Conservation (phyloP, 768 basidiomycete genomes). For the Leucocoprinus leucothites region DNA sequence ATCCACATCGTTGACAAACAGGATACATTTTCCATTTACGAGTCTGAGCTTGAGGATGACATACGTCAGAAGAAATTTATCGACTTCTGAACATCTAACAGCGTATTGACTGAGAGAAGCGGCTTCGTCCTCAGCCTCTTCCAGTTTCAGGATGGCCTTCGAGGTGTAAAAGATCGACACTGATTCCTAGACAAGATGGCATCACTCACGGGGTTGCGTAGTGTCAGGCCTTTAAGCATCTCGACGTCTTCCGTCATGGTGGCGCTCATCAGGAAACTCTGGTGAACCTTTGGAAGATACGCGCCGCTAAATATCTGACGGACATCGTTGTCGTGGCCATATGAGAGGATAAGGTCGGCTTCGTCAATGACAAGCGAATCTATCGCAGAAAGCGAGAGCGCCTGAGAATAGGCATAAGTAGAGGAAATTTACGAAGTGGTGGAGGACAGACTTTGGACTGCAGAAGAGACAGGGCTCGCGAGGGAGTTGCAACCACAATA, state of each 20-base stretch:
- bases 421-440: neutral
- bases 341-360: conserved; percentile 94
- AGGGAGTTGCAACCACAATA: conserved; percentile 37
- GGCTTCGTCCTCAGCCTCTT: conserved; percentile 83
- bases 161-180: neutral
- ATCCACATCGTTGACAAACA: conserved; percentile 96
- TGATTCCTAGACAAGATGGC: neutral
- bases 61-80: conserved; percentile 96
- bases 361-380: conserved; percentile 95
- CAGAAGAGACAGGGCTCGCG: conserved; percentile 29
- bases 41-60: conserved; percentile 96
- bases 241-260: conserved; percentile 98
- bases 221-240: conserved; percentile 78
- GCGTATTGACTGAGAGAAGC: conserved; percentile 83
- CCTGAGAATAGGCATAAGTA: neutral
- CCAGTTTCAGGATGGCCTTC: conserved; percentile 76
- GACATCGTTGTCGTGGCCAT: conserved; percentile 92
- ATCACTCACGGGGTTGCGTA: conserved; percentile 78
- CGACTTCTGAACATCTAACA: conserved; percentile 84
- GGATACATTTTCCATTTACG: conserved; percentile 91
- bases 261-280: conserved; percentile 95
- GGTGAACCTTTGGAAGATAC: conserved; percentile 78
- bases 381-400: conserved; percentile 60
- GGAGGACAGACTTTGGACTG: conserved; percentile 27
- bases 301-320: conserved; percentile 64